Percentiles rank a stretch among this genome's conserved stretches.
phyloP scores from a whole-genome alignment of 2,329 filamentous ascomycete species.

The Diaporthe amygdali region DNA sequence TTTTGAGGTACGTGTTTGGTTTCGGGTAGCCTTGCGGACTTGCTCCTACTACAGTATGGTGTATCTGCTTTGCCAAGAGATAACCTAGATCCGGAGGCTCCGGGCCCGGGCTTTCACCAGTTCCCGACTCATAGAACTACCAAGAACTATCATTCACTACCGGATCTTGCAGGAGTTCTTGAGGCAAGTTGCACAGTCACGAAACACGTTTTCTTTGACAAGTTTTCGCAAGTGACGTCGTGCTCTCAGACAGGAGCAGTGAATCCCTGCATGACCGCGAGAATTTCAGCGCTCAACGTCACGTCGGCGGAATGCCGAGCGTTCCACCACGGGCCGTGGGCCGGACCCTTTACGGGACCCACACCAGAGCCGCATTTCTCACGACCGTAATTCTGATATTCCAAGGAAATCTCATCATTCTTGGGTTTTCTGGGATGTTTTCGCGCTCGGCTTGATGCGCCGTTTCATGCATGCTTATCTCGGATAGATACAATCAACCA shows the following conservation, averaged over 20 bases:
- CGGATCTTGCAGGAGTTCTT: not conserved
- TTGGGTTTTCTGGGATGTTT: constrained; percentile 13
- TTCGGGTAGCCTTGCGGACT: not conserved
- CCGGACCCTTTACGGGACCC: constrained; percentile 15
- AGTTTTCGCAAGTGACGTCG: constrained; percentile 21
- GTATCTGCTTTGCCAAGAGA: constrained; percentile 4
- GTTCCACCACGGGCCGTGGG: constrained; percentile 18
- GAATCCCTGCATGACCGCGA: constrained; percentile 20
- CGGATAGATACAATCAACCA: not conserved
- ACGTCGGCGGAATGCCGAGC: constrained; percentile 25
- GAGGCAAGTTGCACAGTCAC: not conserved
- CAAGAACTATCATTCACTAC: not conserved
- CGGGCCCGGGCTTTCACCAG: not conserved
- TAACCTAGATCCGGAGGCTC: not conserved
- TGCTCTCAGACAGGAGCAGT: not conserved
- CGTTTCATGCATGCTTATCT: constrained; percentile 9
- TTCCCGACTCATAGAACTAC: not conserved
- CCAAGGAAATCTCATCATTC: constrained; percentile 20
- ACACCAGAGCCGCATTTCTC: constrained; percentile 26
- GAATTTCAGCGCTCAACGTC: constrained; percentile 27
- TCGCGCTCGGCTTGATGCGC: not conserved
- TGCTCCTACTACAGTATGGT: not conserved
- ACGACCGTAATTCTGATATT: constrained; percentile 19
- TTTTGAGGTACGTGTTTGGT: not conserved
- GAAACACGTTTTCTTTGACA: constrained; percentile 9